Conservation (phyloP, 805 yeast genomes). For the Millerozyma acaciae region DNA sequence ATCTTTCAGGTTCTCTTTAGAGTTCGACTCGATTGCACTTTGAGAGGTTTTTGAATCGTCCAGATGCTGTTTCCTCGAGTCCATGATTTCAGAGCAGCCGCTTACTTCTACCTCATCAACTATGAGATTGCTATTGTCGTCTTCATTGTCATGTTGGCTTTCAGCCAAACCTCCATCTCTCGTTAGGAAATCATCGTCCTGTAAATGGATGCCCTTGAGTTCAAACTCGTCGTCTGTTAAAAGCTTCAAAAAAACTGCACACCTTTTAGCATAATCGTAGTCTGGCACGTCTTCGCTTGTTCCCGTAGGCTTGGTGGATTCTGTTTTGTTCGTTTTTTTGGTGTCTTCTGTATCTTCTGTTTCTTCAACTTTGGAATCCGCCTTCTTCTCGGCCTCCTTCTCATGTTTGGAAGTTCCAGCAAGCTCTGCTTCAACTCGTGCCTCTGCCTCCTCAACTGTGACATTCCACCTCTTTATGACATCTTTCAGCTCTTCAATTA, state of each 20-base stretch:
- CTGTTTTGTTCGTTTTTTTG: conserved; percentile 8
- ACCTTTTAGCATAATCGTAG: conserved; percentile 39
- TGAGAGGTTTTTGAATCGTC: too few species aligned
- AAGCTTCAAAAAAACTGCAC: conserved; percentile 30
- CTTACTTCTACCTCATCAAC: conserved; percentile 43
- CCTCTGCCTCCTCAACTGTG: conserved; percentile 39
- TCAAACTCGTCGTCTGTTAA: conserved; percentile 33
- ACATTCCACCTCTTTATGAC: conserved; percentile 57
- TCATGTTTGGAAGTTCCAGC: conserved; percentile 22
- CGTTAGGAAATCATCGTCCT: conserved; percentile 5
- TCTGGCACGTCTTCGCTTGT: conserved; percentile 18
- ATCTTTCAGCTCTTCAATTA: conserved; percentile 45
- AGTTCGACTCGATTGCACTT: neutral
- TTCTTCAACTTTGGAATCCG: conserved; percentile 13
- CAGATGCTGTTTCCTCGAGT: conserved; percentile 13
- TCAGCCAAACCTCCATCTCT: conserved; percentile 5
- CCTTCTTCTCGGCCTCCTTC: conserved; percentile 15
- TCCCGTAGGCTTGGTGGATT: conserved; percentile 11
- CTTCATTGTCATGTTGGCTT: conserved; percentile 6
- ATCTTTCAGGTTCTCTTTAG: too few species aligned
- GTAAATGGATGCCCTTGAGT: conserved; percentile 25
- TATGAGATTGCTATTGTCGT: conserved; percentile 25
- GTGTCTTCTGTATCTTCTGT: conserved; percentile 11
- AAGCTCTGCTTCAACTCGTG: conserved; percentile 34
- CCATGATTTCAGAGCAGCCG: conserved; percentile 17